Percentiles rank a stretch among this genome's conserved stretches.
phyloP scores from a whole-genome alignment of 345 rosid species.

The Lenwebbia sp. region DNA sequence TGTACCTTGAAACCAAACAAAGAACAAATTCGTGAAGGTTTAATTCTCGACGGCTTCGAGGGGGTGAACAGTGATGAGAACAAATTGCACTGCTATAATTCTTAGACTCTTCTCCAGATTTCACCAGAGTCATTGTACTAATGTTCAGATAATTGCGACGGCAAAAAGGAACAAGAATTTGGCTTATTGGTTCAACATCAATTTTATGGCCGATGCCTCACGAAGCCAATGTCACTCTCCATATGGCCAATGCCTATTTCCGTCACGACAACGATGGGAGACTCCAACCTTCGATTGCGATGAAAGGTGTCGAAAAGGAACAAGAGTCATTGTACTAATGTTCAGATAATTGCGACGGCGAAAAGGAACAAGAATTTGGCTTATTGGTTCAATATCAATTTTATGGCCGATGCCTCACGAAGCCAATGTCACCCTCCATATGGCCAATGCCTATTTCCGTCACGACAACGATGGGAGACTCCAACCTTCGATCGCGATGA shows the following conservation, averaged over 20 bases:
- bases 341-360: background rate
- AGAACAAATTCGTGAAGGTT: background rate
- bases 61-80: background rate
- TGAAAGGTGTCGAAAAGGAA: too few species aligned
- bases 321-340: background rate
- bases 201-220: background rate
- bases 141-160: background rate
- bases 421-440: background rate
- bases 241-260: background rate
- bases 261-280: background rate
- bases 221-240: background rate
- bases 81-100: background rate
- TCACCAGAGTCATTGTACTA: background rate
- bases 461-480: too few species aligned
- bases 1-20: background rate
- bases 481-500: background rate
- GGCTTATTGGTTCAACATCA: background rate
- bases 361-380: background rate
- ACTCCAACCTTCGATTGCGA: background rate
- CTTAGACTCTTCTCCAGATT: background rate
- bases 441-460: too few species aligned
- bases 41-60: background rate
- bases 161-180: background rate
- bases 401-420: background rate
- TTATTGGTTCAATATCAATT: background rate